Evolutionary conservation across 805 yeast genomes (phyloP).

Genomic region (Teunomyces atbi): DNA sequence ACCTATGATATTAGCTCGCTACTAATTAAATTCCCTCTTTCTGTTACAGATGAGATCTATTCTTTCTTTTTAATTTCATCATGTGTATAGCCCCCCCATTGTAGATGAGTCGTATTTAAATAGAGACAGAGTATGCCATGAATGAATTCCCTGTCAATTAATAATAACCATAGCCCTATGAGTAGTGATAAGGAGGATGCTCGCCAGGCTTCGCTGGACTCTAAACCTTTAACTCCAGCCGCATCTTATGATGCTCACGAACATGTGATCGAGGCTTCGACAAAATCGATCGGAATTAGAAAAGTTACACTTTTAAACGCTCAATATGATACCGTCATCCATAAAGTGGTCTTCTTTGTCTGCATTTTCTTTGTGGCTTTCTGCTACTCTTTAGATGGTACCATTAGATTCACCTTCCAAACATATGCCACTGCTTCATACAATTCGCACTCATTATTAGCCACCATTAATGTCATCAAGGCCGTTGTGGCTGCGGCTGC

Average conservation of each 20-base stretch:
- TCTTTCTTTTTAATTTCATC: not conserved
- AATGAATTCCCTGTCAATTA: no score
- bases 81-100: not conserved
- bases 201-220: not conserved
- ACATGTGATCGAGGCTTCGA: conserved; percentile 7
- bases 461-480: conserved; percentile 59
- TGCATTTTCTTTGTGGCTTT: conserved; percentile 55
- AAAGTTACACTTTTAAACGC: conserved; percentile 54
- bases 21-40: not conserved
- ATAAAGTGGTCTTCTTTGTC: conserved; percentile 44
- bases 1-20: not conserved
- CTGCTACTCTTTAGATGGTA: conserved; percentile 58
- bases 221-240: not conserved
- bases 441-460: conserved; percentile 50
- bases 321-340: conserved; percentile 39
- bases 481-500: conserved; percentile 66
- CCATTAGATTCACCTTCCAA: conserved; percentile 48
- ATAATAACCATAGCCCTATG: not conserved
- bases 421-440: conserved; percentile 56
- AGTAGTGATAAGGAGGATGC: not conserved
- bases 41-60: not conserved
- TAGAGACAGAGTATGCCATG: no score
- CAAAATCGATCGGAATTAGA: conserved; percentile 50
- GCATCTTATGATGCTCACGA: not conserved
- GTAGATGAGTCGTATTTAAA: not conserved